These are phyloP conservation scores for Teratosphaeriaceae sp. DNA, from an alignment of 2,329 filamentous ascomycete genomes.

Conservation along the genomic window DNA sequence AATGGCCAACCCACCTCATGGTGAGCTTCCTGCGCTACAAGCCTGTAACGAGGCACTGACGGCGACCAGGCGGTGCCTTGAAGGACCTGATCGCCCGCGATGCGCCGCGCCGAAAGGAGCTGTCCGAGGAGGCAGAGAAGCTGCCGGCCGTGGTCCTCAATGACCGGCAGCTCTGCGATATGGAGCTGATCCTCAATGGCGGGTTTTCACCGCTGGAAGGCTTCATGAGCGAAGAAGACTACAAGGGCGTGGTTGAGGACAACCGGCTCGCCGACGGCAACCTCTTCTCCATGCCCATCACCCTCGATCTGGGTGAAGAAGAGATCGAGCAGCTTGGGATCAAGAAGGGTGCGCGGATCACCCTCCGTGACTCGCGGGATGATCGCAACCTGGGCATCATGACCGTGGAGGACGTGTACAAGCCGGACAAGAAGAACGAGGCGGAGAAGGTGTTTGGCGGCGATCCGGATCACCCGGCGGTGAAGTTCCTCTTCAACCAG, in stretches of 20 bases:
- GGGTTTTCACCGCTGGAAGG: constrained; percentile 97
- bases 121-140: constrained; percentile 75
- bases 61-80: constrained; percentile 68
- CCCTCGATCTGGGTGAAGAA: constrained; percentile 72
- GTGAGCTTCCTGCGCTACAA: constrained; percentile 26
- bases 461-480: constrained; percentile 78
- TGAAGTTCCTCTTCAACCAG: constrained; percentile 79
- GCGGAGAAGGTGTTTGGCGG: constrained; percentile 92
- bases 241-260: constrained; percentile 85
- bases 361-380: constrained; percentile 91
- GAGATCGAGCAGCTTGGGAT: constrained; percentile 68
- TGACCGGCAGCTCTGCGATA: constrained; percentile 94
- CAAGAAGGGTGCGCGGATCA: constrained; percentile 73
- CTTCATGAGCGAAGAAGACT: constrained; percentile 97
- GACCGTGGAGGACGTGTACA: constrained; percentile 92
- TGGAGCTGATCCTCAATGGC: constrained; percentile 94
- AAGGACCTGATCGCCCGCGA: constrained; percentile 97
- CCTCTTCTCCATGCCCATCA: constrained; percentile 96
- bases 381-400: constrained; percentile 94
- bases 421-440: constrained; percentile 86
- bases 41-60: constrained; percentile 9
- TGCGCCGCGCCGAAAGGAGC: constrained; percentile 71
- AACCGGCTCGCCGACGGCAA: constrained; percentile 80
- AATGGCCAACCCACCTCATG: constrained; percentile 49
- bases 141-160: constrained; percentile 78